Evolutionary conservation across 1,284 basidiomycete genomes (phyloP).

Genomic region (Sporisorium scitamineum): DNA sequence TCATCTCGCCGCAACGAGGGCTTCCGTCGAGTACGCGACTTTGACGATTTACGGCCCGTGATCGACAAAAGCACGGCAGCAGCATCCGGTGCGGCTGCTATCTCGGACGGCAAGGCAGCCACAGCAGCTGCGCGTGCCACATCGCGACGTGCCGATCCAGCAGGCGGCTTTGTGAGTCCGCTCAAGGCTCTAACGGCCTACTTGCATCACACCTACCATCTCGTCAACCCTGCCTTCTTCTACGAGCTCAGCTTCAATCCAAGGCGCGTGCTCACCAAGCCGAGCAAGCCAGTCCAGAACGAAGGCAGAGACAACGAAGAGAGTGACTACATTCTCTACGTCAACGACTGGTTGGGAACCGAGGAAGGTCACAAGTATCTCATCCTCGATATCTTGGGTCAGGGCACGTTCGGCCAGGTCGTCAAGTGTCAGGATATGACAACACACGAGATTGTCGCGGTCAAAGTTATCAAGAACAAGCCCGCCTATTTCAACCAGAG

Average conservation of each 20-base stretch:
- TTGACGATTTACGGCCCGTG: slow-evolving; percentile 60
- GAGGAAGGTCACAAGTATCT: slow-evolving; percentile 79
- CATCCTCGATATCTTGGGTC: slow-evolving; percentile 96
- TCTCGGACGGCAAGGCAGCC: slow-evolving; percentile 49
- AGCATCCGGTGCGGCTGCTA: slow-evolving; percentile 46
- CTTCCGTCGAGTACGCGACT: slow-evolving; percentile 61
- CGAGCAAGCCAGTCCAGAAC: slow-evolving; percentile 67
- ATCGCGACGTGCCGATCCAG: slow-evolving; percentile 61
- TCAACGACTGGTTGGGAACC: slow-evolving; percentile 68
- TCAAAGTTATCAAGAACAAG: slow-evolving; percentile 99
- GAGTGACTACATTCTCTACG: slow-evolving; percentile 68
- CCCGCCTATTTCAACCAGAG: slow-evolving; percentile 99
- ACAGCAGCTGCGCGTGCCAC: slow-evolving; percentile 48
- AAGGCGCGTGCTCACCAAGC: slow-evolving; percentile 66
- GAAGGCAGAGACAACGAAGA: slow-evolving; percentile 68
- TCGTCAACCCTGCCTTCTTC: slow-evolving; percentile 68
- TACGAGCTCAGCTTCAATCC: slow-evolving; percentile 69
- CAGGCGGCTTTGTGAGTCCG: slow-evolving; percentile 66
- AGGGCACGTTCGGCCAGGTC: slow-evolving; percentile 98
- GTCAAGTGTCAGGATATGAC: slow-evolving; percentile 99
- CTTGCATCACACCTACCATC: slow-evolving; percentile 68
- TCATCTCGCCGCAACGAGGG: slow-evolving; percentile 50
- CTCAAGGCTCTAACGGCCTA: slow-evolving; percentile 68
- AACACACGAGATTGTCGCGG: slow-evolving; percentile 96
- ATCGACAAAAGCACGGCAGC: slow-evolving; percentile 50